Evolutionary conservation across 495 filamentous ascomycete genomes (phyloP).

Genomic region (Tetracladium setigerum): DNA sequence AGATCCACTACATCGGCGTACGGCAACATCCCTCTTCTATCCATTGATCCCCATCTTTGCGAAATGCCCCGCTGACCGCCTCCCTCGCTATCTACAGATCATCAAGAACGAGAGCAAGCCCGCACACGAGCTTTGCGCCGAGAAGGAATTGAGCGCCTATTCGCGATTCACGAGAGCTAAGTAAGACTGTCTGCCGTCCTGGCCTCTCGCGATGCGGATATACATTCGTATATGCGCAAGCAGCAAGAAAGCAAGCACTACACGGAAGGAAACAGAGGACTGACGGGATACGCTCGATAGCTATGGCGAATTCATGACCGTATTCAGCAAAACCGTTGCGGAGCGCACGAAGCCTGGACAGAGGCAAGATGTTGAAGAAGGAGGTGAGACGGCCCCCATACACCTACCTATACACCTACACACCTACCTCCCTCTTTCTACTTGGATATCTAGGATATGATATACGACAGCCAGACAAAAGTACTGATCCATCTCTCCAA

Average conservation of each 20-base stretch:
- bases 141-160: slow-evolving; percentile 73
- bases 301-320: slow-evolving; percentile 54
- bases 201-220: background rate
- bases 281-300: slow-evolving; percentile 2
- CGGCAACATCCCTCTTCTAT: slow-evolving; percentile 23
- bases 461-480: background rate
- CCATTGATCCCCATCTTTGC: slow-evolving; percentile 5
- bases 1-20: slow-evolving; percentile 91
- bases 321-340: slow-evolving; percentile 64
- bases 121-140: slow-evolving; percentile 70
- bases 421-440: background rate
- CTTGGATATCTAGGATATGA: background rate
- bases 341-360: slow-evolving; percentile 80
- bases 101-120: slow-evolving; percentile 75
- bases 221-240: background rate
- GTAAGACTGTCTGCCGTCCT: slow-evolving; percentile 30
- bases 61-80: slow-evolving; percentile 1
- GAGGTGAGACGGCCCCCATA: slow-evolving; percentile 37
- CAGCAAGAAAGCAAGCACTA: background rate
- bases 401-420: slow-evolving; percentile 1
- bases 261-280: background rate
- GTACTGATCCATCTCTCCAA: too few relatives aligned
- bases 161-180: slow-evolving; percentile 70
- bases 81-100: slow-evolving; percentile 42
- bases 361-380: slow-evolving; percentile 86